Evolutionary conservation across 148 eudicot species (phyloP), one percentile per base, ranked within the genome.

Genomic region (Mesembryanthemum crystallinum): DNA sequence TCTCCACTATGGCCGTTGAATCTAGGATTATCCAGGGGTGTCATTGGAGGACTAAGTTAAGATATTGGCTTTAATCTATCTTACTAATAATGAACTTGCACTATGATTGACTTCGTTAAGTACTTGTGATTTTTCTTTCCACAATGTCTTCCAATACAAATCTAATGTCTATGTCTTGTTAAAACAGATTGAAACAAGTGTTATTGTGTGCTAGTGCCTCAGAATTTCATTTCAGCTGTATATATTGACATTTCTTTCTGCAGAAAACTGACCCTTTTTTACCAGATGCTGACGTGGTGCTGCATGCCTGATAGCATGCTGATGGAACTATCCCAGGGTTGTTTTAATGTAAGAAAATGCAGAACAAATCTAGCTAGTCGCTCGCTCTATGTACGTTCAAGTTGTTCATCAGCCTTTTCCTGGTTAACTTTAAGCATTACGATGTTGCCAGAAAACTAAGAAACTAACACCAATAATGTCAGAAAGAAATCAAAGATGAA

Each of bases 1-100:
- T 18, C 78, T 75, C 45, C 64, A 33, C 14, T 51, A 67, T 65
- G 78, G 78, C 12, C 78, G 78, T 35, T 75, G 71, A 75, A 52
- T 52, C 58, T 52, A n/a, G 18, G 58, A 18, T 12, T 52, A 15
- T 20, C 39, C 39, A 52, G 15, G n/a, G 5, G 21, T 18, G 49
- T 74, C 30, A 20, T 30, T 55, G 25, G 6, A 2, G 20, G 15
- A 39, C 24, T 21, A 5, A 9, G 52, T 10, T 42, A n/a, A 39
- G 32, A 39, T 52, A 52, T 52, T 6, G 58, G n/a, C 21, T 52
- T 18, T 52, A 52, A 17, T 52, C 21, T 52, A 45, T 45, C 15
- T 8, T 45, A 4, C 51, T 45, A 52, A 4, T 20, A 4, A 15
- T 35, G 39, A 35, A 35, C 6, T 35, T 35, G n/a, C 58, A 12